phyloP scores from a whole-genome alignment of 179 eudicot genomes.

The Gypsophila paniculata region DNA sequence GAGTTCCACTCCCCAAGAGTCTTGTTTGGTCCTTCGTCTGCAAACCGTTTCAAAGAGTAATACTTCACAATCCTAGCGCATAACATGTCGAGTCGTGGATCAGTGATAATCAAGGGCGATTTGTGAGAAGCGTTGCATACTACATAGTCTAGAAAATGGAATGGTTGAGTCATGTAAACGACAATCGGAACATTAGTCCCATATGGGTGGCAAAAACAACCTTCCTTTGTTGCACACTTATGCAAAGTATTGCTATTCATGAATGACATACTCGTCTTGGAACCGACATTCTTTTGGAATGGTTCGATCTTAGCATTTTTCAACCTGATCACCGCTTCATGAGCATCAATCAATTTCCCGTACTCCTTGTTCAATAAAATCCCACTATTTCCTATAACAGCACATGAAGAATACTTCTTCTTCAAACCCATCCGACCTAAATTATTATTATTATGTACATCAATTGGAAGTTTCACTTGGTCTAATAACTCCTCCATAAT shows the following conservation, averaged over 20 bases:
- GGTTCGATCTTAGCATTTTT: constrained; percentile 62
- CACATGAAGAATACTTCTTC: constrained; percentile 54
- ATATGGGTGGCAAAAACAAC: constrained; percentile 81
- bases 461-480: constrained; percentile 33
- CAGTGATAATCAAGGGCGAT: constrained; percentile 57
- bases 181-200: constrained; percentile 55
- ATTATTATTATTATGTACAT: constrained; percentile 19
- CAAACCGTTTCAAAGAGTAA: constrained; percentile 68
- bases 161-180: constrained; percentile 75
- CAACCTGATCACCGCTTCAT: constrained; percentile 69
- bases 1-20: constrained; percentile 51
- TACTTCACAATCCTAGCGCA: constrained; percentile 74
- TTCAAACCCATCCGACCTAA: constrained; percentile 13
- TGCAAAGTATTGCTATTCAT: constrained; percentile 79
- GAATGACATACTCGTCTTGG: constrained; percentile 67
- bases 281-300: constrained; percentile 52
- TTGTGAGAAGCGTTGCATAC: constrained; percentile 63
- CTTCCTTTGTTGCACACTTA: constrained; percentile 60
- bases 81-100: constrained; percentile 58
- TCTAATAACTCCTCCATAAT: constrained; percentile 47
- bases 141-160: constrained; percentile 68
- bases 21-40: constrained; percentile 35
- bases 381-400: constrained; percentile 93
- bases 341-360: constrained; percentile 62
- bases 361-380: constrained; percentile 51